These are phyloP conservation scores for Fusarium brevicatenulatum DNA, from an alignment of 2,329 filamentous ascomycete genomes.

Conservation along the genomic window DNA sequence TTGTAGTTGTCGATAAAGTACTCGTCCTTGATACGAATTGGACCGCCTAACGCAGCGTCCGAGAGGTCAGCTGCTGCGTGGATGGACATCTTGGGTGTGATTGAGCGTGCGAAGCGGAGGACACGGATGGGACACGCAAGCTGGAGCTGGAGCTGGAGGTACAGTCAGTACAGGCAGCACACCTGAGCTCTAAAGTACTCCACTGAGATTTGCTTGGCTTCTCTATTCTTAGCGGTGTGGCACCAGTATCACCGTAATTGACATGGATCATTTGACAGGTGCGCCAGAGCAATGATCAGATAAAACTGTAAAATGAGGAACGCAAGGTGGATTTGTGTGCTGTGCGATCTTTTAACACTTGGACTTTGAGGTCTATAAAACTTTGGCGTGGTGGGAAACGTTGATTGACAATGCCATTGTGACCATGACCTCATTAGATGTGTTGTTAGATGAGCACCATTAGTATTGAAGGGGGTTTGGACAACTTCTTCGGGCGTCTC, in stretches of 20 bases:
- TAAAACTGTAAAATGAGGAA: background rate
- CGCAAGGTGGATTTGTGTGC: background rate
- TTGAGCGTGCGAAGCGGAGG: slow-evolving; percentile 19
- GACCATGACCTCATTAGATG: background rate
- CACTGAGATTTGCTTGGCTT: slow-evolving; percentile 29
- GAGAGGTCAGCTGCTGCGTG: slow-evolving; percentile 50
- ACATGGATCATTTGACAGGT: background rate
- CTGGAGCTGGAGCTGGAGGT: background rate
- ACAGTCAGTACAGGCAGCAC: background rate
- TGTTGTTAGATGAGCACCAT: background rate
- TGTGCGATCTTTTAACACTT: too few relatives aligned
- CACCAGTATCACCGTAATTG: background rate
- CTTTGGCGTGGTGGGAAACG: background rate
- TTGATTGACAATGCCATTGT: background rate
- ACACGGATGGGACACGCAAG: slow-evolving; percentile 32
- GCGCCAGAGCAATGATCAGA: background rate
- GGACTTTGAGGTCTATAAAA: background rate
- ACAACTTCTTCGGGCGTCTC: background rate
- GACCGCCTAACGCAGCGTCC: slow-evolving; percentile 48
- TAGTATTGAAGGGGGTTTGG: too few relatives aligned
- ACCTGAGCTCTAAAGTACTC: slow-evolving; percentile 14
- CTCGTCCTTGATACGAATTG: slow-evolving; percentile 44
- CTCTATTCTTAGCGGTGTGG: slow-evolving; percentile 9
- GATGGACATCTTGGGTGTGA: slow-evolving; percentile 25
- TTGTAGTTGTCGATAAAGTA: slow-evolving; percentile 50